Base-by-base conservation (phyloP, 768 basidiomycete species). In the Phanerochaete carnosa region DNA sequence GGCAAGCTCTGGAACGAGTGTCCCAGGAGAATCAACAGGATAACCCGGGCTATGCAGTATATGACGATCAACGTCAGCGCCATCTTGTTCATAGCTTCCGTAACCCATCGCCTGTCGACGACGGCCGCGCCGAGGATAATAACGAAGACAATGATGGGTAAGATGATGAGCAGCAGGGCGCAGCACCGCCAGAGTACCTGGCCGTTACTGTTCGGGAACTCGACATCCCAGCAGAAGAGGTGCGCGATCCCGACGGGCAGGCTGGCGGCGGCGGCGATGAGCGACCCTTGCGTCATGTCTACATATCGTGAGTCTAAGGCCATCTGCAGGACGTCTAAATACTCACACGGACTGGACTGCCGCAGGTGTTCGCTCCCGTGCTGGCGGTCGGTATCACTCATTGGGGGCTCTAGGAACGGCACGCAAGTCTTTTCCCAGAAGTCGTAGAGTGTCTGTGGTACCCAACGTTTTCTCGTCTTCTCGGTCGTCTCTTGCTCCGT, bases 1-100 rank as follows among this genome's bases (percentile, higher is more conserved):
- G 63, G 63, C 45, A 64, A 35, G 56, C 63, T 64, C 46, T 64
- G 55, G 32, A 64, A 64, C 28, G 63, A 64, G 28, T 64, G 59
- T 4, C 59, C 63, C 5, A 64, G 51, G 11, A 64, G 57, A 33
- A 64, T 64, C 29, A 64, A 51, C 19, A 64, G 56, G 11, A 64
- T 45, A 22, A 58, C 30, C 12, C 63, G 55, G 13, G 63, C 63
- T 23, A 60, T 51, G 43, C 63, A 64, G 37, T 64, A 61, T 26
- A 58, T 28, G 29, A 61, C 59, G 32, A 59, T 65, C 35, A 62
- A 32, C 28, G 56, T 26, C 32, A 61, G 54, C 33, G 63, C 56
- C 35, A 60, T 60, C 55, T 54, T 56, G 56, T 64, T 64, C 63
- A 64, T 64, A 26, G 29, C 59, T 9, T 46, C 59, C 0, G 63